Percentiles rank a stretch among this genome's conserved stretches.
Conservation (phyloP, 1,284 basidiomycete genomes). For the Leccinum solheimii region DNA sequence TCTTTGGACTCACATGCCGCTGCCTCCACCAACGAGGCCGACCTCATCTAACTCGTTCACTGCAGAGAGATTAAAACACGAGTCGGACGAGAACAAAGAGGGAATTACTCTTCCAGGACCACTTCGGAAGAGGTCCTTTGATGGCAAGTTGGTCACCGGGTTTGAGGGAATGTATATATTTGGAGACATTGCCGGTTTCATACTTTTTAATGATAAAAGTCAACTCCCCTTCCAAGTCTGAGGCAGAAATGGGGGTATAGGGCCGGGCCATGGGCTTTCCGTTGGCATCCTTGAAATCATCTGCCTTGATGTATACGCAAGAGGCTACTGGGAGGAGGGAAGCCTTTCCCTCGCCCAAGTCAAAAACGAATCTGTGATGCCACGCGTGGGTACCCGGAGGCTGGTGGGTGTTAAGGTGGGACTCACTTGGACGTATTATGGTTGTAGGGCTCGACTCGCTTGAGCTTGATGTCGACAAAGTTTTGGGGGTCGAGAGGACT, state of each 20-base stretch:
- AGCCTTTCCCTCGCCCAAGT: conserved; percentile 79
- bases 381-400: conserved; percentile 5
- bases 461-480: conserved; percentile 81
- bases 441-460: conserved; percentile 87
- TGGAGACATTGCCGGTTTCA: conserved; percentile 77
- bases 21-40: conserved; percentile 88
- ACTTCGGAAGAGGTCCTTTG: conserved; percentile 90
- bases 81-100: not conserved
- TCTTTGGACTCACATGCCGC: conserved; percentile 68
- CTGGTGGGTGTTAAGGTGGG: not conserved
- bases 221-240: conserved; percentile 74
- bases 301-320: conserved; percentile 64
- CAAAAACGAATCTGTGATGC: conserved; percentile 72
- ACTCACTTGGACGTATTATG: conserved; percentile 79
- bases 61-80: conserved; percentile 30
- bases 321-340: conserved; percentile 78
- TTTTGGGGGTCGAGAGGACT: conserved; percentile 73
- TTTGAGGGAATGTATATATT: conserved; percentile 70
- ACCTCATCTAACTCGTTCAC: conserved; percentile 86
- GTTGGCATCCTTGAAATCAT: conserved; percentile 70
- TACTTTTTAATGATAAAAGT: conserved; percentile 87
- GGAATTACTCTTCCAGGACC: conserved; percentile 68
- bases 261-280: conserved; percentile 89
- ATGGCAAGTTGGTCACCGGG: conserved; percentile 82
- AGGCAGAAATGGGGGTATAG: conserved; percentile 81